Evolutionary conservation across 2,329 filamentous ascomycete species (phyloP).

Genomic region (Pseudogymnoascus sp.): DNA sequence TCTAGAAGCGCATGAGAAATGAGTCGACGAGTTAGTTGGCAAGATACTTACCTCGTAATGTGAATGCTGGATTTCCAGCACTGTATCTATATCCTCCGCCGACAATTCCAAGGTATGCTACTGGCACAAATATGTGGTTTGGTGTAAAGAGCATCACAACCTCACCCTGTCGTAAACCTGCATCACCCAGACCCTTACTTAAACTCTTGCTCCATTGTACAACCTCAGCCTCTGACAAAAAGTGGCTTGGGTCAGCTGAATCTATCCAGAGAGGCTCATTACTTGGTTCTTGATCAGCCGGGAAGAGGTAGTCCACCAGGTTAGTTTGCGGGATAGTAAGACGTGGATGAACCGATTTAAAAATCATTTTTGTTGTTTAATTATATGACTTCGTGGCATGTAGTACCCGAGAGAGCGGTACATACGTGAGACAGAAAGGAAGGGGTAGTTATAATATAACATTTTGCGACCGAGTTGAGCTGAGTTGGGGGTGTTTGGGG

Average conservation of each 20-base stretch:
- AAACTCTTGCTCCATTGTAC: slow-evolving; percentile 46
- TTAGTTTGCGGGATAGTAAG: slow-evolving; percentile 20
- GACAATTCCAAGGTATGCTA: slow-evolving; percentile 46
- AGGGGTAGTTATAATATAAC: neutral
- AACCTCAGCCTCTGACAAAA: slow-evolving; percentile 40
- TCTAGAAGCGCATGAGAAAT: slow-evolving; percentile 31
- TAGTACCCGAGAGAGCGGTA: neutral
- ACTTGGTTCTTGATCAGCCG: slow-evolving; percentile 35
- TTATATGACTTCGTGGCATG: neutral
- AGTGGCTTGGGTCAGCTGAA: slow-evolving; percentile 36
- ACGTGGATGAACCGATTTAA: slow-evolving; percentile 17
- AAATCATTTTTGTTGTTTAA: slow-evolving; percentile 16
- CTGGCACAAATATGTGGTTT: slow-evolving; percentile 49
- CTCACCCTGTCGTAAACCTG: slow-evolving; percentile 41
- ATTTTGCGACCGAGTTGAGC: neutral
- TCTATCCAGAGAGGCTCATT: slow-evolving; percentile 48
- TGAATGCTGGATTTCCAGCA: slow-evolving; percentile 47
- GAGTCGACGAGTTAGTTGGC: neutral
- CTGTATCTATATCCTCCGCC: slow-evolving; percentile 48
- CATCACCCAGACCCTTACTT: slow-evolving; percentile 39
- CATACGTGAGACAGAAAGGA: neutral
- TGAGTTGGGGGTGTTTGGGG: too few relatives aligned
- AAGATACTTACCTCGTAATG: slow-evolving; percentile 35
- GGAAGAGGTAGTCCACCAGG: slow-evolving; percentile 22
- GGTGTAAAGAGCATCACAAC: slow-evolving; percentile 47